Conservation (phyloP, 148 eudicot species). For the Heliosperma pusillum region DNA sequence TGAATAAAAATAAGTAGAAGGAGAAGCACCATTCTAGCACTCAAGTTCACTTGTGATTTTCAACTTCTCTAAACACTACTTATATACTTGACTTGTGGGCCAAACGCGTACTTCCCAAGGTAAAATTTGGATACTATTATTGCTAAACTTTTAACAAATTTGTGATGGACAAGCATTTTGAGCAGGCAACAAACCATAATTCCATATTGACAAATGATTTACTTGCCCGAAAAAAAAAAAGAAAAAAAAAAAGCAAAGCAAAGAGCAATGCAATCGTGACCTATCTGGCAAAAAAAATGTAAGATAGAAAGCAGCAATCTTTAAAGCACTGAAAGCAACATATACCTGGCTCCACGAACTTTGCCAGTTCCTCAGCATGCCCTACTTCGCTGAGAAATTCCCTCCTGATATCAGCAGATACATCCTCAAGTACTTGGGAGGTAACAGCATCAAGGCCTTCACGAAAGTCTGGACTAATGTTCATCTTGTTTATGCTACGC, state of each 20-base stretch:
- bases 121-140: not conserved
- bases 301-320: conserved; percentile 5
- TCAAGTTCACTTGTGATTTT: too few species aligned
- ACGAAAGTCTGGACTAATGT: conserved; percentile 40
- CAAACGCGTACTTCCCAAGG: too few species aligned
- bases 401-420: conserved; percentile 57
- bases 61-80: too few species aligned
- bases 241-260: too few species aligned
- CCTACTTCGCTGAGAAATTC: conserved; percentile 77
- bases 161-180: not conserved
- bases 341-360: conserved; percentile 69
- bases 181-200: not conserved
- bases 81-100: too few species aligned
- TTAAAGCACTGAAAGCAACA: conserved; percentile 11
- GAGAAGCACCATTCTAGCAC: too few species aligned
- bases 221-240: not conserved
- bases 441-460: conserved; percentile 36
- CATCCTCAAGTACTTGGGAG: conserved; percentile 41
- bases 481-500: conserved; percentile 35
- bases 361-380: conserved; percentile 75
- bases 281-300: conserved; percentile 1
- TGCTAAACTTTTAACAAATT: not conserved
- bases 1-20: too few species aligned
- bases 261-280: conserved; percentile 11
- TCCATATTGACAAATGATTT: not conserved